Base-by-base conservation (phyloP, 495 filamentous ascomycete genomes). In the Aspergillus haitiensis region DNA sequence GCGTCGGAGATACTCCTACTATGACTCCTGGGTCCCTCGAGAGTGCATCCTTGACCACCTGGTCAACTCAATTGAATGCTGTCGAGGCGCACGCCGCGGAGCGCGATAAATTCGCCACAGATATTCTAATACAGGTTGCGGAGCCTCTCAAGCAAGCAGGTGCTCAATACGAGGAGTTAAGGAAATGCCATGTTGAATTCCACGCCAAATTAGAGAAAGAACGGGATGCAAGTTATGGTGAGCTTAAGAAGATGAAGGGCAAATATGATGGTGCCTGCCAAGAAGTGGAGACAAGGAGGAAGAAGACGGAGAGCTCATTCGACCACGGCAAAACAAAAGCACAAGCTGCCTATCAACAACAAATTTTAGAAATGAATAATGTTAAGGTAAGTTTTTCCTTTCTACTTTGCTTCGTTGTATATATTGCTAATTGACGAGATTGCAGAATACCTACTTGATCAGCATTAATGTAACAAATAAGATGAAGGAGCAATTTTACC, bases 11-110 rank as follows among this genome's bases (percentile, higher is more conserved):
- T 70, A 93, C 84, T 16, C 94, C 94, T 45, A 85, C 82, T 62
- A 86, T 97, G 83, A 98, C 94, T 6, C 95, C 94, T 2, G 94
- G 95, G 5, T 96, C 92, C 35, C 84, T 99, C 55, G 94, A 99
- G 69, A 93, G 92, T 70, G 93, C 95, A 31, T 96, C 92, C 34
- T 82, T 99, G 66, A 97, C 93, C 7, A 98, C 94, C 35, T 99
- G 94, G 94, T 89, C 89, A 10, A 92, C 92, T 8, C 95, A 97
- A 73, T 82, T 99, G 47, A 90, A 83, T 7, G 91, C 92, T 0
- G 82, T 97, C 10, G 94, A 98, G 74, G 80, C 84, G n/a, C 82
- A 90, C 55, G 94, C 95, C 16, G 83, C 85, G 46, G 93, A 97
- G 67, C 92, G 96, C 68, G 94, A 99, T 60, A 81, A 85, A 53